Percentiles rank a stretch among this genome's conserved stretches.
Conservation (phyloP, 306 rosid genomes). For the Lathyrus sativus region DNA sequence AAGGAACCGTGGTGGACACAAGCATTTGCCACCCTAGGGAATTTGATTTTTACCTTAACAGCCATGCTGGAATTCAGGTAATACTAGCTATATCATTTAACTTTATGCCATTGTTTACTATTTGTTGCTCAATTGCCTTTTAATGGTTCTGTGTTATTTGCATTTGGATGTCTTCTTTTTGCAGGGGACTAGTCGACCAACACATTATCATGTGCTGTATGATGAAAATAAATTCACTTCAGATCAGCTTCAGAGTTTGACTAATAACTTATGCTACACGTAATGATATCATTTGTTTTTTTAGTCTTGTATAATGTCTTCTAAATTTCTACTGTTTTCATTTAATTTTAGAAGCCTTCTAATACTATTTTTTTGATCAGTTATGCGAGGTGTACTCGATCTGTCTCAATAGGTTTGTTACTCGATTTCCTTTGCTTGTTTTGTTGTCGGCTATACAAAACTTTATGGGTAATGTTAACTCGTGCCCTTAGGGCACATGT, state of each 20-base stretch:
- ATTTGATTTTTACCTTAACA: conserved; percentile 74
- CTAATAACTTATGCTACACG: conserved; percentile 52
- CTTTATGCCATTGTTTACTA: background rate
- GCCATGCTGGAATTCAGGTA: conserved; percentile 87
- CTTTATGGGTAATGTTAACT: too few species aligned
- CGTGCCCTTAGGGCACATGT: too few species aligned
- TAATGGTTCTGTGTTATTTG: background rate
- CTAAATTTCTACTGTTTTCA: background rate
- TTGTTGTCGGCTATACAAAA: background rate
- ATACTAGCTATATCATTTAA: background rate
- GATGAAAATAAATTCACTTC: conserved; percentile 44
- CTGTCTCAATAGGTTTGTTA: conserved; percentile 47
- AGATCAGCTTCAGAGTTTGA: conserved; percentile 39
- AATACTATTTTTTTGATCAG: conserved; percentile 11
- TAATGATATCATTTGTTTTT: conserved; percentile 1
- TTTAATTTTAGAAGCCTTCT: background rate
- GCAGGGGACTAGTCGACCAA: conserved; percentile 55
- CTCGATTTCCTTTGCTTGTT: background rate
- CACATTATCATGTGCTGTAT: conserved; percentile 46
- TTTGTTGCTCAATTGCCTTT: background rate
- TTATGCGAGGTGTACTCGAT: conserved; percentile 52
- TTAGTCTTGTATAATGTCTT: background rate
- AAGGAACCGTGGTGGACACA: conserved; percentile 82
- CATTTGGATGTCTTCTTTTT: background rate
- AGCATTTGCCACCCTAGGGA: conserved; percentile 68